Base-by-base conservation (phyloP, 2,329 filamentous ascomycete species). In the Colletotrichum orchidophilum region DNA sequence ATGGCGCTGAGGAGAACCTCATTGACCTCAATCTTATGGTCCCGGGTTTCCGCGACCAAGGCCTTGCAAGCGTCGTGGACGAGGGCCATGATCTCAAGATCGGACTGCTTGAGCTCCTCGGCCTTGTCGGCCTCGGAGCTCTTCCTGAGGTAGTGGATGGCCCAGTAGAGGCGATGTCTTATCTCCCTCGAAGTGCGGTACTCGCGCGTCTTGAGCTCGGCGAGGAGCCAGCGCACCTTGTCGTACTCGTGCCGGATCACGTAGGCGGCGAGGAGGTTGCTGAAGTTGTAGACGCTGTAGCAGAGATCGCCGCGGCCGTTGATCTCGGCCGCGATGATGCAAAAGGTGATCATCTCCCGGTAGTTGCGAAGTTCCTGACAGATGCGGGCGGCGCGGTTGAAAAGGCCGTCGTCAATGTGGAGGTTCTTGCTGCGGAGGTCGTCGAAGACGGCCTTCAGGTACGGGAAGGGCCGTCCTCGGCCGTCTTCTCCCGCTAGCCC, bases 241-340 rank as follows among this genome's bases (percentile, higher is more conserved):
- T 73, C 64, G 63, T 83, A 83, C 27, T 70, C 69, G 63, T 74
- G 73, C 7, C 71, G 75, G n/a, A 73, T 75, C 1, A 78, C 80
- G 72, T 81, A 81, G 5, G 78, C 75, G 63, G 77, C 78, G 27
- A 84, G 70, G 21, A 84, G 76, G 49, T 78, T 81, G 33, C 78
- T 70, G 74, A 84, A 84, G 71, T 82, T 83, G 74, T 77, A 77
- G 55, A 79, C 75, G 72, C 75, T 81, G 74, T 82, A 84, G 46
- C 79, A 75, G 31, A 81, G 71, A 49, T 81, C 75, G 13, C 80
- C 79, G 24, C 77, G 72, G 46, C 82, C 82, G 58, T 83, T 82
- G 67, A 80, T 75, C 11, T 76, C 73, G 21, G 81, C 81, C 4
- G 81, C 81, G n/a, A 78, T 55, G 42, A 80, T 74, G 59, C 82